phyloP scores from a whole-genome alignment of 83 land plant genomes.

The Picea abies region DNA sequence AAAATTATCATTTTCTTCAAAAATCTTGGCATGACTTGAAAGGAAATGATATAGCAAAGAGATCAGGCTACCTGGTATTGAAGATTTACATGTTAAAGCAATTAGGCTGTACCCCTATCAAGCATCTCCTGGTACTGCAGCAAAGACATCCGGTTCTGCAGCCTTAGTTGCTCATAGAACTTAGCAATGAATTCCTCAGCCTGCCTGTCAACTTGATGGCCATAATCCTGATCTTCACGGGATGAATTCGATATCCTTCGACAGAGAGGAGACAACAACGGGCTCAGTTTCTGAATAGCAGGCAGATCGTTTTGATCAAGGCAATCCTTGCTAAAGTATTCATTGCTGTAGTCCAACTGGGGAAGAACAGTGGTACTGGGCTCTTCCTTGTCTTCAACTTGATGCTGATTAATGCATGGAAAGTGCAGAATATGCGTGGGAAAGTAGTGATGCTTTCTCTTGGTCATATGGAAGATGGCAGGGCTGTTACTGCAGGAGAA shows the following conservation, averaged over 20 bases:
- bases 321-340: constrained; percentile 22
- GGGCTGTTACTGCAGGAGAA: constrained; percentile 76
- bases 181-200: constrained; percentile 61
- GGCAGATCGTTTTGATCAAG: constrained; percentile 13
- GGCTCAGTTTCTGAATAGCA: neutral
- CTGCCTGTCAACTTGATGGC: constrained; percentile 30
- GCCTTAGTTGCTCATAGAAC: constrained; percentile 49
- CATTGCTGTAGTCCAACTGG: constrained; percentile 21
- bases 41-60: no score
- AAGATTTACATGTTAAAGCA: no score
- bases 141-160: constrained; percentile 43
- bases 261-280: constrained; percentile 21
- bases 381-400: constrained; percentile 18
- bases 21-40: no score
- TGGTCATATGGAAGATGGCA: constrained; percentile 23
- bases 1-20: no score
- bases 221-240: constrained; percentile 21
- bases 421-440: constrained; percentile 19
- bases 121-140: constrained; percentile 42
- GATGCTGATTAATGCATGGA: constrained; percentile 31
- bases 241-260: constrained; percentile 1
- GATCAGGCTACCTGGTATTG: no score
- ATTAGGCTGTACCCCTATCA: neutral
- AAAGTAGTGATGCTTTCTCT: constrained; percentile 25
- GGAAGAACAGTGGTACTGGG: constrained; percentile 1